Evolutionary conservation across 2,329 filamentous ascomycete species (phyloP), one percentile per base, ranked within the genome.

Genomic region (Nectriaceae sp.): DNA sequence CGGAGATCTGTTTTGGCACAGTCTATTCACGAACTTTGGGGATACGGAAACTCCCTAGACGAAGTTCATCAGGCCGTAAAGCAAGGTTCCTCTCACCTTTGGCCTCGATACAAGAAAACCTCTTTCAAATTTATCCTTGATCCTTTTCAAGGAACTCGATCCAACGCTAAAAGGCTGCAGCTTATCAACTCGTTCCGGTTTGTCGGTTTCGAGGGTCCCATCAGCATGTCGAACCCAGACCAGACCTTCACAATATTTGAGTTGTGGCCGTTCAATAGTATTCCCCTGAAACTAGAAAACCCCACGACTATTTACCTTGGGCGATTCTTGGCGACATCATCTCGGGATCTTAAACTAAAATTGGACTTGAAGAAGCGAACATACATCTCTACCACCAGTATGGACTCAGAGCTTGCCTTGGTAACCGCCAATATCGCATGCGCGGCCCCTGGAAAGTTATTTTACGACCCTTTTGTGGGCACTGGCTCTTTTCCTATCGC

Each of bases 331-430:
- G 85, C 78, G 2, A 73, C 74, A 11, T 86, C 88, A 2, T 81
- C 80, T 3, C 80, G 93, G 38, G 82, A 88, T 44, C 75, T 86
- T 4, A 78, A 89, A 24, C 75, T 81, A 29, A 87, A 80, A 20
- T 95, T 92, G 63, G 91, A 96, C 66, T 78, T 99, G 19, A 99
- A 99, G 76, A 96, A 96, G 70, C 78, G 94, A 21, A 80, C 81
- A 33, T 99, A 99, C 66, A 97, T 99, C 61, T 90, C 88, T 58
- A 97, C 93, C 0, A 99, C 94, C 0, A 94, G 89, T 39, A 97
- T 99, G 94, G 94, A 99, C 66, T 89, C 93, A 0, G 94, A 97
- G 68, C 78, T 99, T 37, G 89, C 91, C 11, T 79, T 99, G 1
- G 75, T 99, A 19, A 97, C 92, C 0, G 94, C 93, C 2, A 99